phyloP scores from a whole-genome alignment of 2,329 filamentous ascomycete species.

The Colletotrichum tamarilloi region DNA sequence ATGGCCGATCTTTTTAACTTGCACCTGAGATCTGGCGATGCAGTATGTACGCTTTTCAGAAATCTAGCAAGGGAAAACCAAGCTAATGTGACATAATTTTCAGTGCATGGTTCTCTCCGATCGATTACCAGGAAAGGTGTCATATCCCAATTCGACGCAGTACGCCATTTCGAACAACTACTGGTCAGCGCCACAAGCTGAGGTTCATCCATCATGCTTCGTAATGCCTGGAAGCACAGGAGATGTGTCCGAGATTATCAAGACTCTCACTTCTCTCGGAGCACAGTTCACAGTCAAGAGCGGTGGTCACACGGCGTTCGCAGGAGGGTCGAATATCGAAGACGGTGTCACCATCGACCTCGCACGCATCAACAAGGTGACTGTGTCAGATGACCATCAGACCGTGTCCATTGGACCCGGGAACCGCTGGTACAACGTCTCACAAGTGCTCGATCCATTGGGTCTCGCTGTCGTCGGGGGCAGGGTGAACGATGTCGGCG shows the following conservation, averaged over 20 bases:
- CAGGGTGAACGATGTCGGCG: conserved; percentile 53
- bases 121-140: conserved; percentile 37
- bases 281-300: conserved; percentile 59
- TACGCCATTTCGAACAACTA: conserved; percentile 42
- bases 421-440: conserved; percentile 56
- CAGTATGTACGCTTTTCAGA: background rate
- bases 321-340: conserved; percentile 54
- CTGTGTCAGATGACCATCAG: conserved; percentile 44
- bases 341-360: conserved; percentile 57
- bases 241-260: conserved; percentile 44
- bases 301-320: conserved; percentile 63
- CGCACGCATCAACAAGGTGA: conserved; percentile 49
- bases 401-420: conserved; percentile 56
- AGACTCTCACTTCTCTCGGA: conserved; percentile 32
- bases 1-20: background rate
- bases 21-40: background rate
- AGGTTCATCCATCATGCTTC: conserved; percentile 40
- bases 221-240: conserved; percentile 38
- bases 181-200: conserved; percentile 46
- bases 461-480: conserved; percentile 56
- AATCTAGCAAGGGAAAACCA: accelerated
- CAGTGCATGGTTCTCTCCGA: conserved; percentile 37
- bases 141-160: conserved; percentile 37
- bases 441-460: conserved; percentile 49
- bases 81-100: background rate